Conservation (phyloP, 805 yeast genomes). For the Clavispora vitiphila region DNA sequence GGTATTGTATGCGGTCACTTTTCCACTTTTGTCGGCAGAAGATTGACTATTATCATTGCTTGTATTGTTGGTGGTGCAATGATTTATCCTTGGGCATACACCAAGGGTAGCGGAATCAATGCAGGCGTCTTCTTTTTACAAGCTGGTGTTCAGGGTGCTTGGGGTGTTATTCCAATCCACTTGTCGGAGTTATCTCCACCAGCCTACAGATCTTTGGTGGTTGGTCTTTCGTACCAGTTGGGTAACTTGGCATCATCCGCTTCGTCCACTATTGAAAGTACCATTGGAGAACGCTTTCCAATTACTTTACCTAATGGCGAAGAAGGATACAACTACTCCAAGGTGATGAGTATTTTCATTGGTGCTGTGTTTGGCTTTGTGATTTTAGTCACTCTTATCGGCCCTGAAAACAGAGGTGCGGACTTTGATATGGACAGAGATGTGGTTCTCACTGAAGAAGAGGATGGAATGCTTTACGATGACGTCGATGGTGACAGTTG, state of each 20-base stretch:
- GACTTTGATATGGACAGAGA: conserved; percentile 14
- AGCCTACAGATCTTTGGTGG: conserved; percentile 52
- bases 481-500: conserved; percentile 2
- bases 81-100: conserved; percentile 30
- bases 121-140: conserved; percentile 64
- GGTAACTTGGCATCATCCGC: conserved; percentile 73
- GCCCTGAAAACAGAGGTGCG: conserved; percentile 46
- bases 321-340: conserved; percentile 52
- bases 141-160: conserved; percentile 64
- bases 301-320: conserved; percentile 20
- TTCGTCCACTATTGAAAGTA: conserved; percentile 64
- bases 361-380: conserved; percentile 58
- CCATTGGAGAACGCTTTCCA: conserved; percentile 59
- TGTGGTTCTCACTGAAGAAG: conserved; percentile 7
- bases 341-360: conserved; percentile 65
- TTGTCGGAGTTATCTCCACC: conserved; percentile 54
- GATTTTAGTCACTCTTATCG: conserved; percentile 43
- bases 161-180: conserved; percentile 70
- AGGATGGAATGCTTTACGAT: conserved; percentile 6
- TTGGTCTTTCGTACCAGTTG: conserved; percentile 61
- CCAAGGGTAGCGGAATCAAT: conserved; percentile 35
- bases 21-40: conserved; percentile 33
- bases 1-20: conserved; percentile 42
- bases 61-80: conserved; percentile 33
- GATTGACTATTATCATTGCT: conserved; percentile 30